phyloP scores from a whole-genome alignment of 1,284 basidiomycete species.

The Inonotus obliquus region DNA sequence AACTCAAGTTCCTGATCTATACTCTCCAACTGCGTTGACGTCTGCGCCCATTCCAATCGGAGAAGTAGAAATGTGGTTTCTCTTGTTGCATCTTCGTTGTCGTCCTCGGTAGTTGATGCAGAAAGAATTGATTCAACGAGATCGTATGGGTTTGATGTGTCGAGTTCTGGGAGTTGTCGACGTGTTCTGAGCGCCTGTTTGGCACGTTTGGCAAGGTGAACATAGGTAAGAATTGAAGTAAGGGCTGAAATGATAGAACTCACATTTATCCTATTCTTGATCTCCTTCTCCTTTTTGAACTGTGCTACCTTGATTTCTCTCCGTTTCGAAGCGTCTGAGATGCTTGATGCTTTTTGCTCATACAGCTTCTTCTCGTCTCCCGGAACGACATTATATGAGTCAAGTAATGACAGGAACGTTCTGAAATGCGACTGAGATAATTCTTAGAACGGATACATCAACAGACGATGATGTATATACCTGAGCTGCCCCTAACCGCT shows the following conservation, averaged over 20 bases:
- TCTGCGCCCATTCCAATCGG: constrained; percentile 67
- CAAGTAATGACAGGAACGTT: constrained; percentile 53
- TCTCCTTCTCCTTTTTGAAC: constrained; percentile 79
- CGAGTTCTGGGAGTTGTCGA: constrained; percentile 41
- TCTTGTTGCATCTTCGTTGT: constrained; percentile 61
- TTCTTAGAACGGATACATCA: constrained; percentile 20
- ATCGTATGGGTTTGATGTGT: constrained; percentile 47
- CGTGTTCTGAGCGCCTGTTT: constrained; percentile 46
- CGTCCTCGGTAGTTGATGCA: constrained; percentile 40
- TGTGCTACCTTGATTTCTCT: constrained; percentile 87
- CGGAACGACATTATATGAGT: constrained; percentile 67
- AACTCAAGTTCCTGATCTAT: constrained; percentile 74
- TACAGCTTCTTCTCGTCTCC: constrained; percentile 56
- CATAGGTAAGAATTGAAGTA: not conserved
- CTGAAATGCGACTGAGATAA: constrained; percentile 49
- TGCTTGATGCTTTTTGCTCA: constrained; percentile 39
- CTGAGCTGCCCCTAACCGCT: constrained; percentile 51
- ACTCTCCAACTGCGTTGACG: constrained; percentile 64
- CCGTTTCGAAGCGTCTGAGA: constrained; percentile 62
- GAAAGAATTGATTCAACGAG: constrained; percentile 60
- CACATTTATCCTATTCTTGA: constrained; percentile 68
- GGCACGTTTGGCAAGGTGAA: not conserved
- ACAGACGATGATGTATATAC: constrained; percentile 38
- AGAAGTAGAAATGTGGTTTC: constrained; percentile 67
- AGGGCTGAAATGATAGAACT: constrained; percentile 20